phyloP scores from a whole-genome alignment of 164 flowering plant species.

The Kalanchoe fedtschenkoi region DNA sequence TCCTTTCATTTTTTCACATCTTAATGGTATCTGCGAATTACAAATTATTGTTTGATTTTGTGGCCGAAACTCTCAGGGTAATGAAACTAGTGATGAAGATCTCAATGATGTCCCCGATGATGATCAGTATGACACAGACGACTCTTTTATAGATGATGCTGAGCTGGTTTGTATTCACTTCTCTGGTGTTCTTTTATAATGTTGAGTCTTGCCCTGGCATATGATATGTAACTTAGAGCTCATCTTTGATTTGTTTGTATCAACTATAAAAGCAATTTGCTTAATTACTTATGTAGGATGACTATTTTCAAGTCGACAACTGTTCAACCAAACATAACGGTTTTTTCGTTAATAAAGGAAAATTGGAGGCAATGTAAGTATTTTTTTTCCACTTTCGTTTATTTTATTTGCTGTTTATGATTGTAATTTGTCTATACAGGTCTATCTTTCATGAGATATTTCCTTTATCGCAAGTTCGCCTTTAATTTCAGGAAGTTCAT shows the following conservation, averaged over 20 bases:
- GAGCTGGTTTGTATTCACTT: constrained; percentile 61
- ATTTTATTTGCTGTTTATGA: background rate
- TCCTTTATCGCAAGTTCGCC: background rate
- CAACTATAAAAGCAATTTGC: background rate
- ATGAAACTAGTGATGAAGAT: constrained; percentile 89
- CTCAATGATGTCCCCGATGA: constrained; percentile 80
- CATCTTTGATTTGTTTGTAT: background rate
- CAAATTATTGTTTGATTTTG: background rate
- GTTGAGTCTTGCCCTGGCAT: background rate
- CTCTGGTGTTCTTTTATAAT: background rate
- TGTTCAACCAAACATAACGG: constrained; percentile 80
- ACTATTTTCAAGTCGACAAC: constrained; percentile 92
- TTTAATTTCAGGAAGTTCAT: background rate
- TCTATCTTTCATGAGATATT: background rate
- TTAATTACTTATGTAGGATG: constrained; percentile 55
- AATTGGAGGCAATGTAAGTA: constrained; percentile 76
- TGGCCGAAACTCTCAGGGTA: constrained; percentile 38
- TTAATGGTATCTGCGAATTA: background rate
- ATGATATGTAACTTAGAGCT: background rate
- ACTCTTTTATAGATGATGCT: constrained; percentile 93
- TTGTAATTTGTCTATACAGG: background rate
- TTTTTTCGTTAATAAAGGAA: constrained; percentile 91
- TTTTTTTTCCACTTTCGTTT: background rate
- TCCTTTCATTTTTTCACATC: background rate
- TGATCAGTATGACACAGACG: constrained; percentile 96